Evolutionary conservation across 1,284 basidiomycete genomes (phyloP).

Genomic region (Rhodotorula glutinis): DNA sequence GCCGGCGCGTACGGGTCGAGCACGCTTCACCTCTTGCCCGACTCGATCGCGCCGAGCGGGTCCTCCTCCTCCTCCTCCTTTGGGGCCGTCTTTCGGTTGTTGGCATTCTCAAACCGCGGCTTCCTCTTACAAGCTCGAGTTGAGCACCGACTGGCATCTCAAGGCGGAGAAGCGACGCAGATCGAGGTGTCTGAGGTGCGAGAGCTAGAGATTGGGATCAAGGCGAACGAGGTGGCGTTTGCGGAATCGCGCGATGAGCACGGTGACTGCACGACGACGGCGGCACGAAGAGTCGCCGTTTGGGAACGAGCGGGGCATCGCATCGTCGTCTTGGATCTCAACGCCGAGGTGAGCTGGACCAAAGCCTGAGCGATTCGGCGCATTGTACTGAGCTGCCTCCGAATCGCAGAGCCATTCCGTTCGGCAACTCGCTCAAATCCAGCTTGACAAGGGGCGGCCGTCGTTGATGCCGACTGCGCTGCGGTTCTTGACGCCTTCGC

Average conservation of each 20-base stretch:
- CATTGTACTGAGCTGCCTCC: too few relatives aligned
- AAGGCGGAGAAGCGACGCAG: neutral
- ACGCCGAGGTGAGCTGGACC: neutral
- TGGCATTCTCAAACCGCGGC: slow-evolving; percentile 17
- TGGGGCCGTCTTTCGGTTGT: too few relatives aligned
- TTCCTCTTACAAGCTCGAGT: too few relatives aligned
- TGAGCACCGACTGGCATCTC: too few relatives aligned
- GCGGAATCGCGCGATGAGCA: neutral
- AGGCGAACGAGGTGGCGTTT: neutral
- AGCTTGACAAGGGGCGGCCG: neutral
- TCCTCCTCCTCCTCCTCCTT: too few relatives aligned
- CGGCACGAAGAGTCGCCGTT: too few relatives aligned
- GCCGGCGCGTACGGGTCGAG: neutral
- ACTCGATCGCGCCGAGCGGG: too few relatives aligned
- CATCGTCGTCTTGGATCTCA: neutral
- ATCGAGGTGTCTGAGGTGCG: neutral
- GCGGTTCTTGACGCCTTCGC: neutral
- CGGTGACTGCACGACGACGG: neutral
- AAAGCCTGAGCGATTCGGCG: too few relatives aligned
- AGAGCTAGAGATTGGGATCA: neutral
- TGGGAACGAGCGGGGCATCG: slow-evolving; percentile 16
- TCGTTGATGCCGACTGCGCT: neutral
- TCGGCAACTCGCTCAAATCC: neutral
- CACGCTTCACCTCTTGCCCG: neutral
- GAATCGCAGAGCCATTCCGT: neutral